Percentiles rank a stretch among this genome's conserved stretches.
phyloP scores from a whole-genome alignment of 1,284 basidiomycete species.

The Inonotus hispidus region DNA sequence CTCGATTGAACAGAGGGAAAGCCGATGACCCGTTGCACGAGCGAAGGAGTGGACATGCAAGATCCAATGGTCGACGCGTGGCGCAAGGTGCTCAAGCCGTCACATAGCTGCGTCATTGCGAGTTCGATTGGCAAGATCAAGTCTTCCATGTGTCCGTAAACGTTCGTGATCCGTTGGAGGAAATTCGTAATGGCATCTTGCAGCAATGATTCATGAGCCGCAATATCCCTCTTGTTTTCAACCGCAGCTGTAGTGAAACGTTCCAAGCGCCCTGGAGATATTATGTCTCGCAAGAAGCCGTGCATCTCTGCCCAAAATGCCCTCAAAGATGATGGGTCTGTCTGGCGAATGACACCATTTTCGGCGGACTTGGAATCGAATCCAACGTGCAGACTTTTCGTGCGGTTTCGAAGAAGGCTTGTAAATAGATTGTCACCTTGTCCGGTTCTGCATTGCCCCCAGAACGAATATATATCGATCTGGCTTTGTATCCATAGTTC shows the following conservation, averaged over 20 bases:
- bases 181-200: slow-evolving; percentile 34
- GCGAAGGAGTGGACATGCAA: not conserved
- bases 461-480: slow-evolving; percentile 24
- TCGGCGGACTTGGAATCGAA: not conserved
- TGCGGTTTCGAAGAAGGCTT: slow-evolving; percentile 37
- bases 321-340: slow-evolving; percentile 59
- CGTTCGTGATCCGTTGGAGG: slow-evolving; percentile 34
- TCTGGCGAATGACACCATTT: slow-evolving; percentile 25
- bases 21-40: not conserved
- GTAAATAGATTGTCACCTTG: slow-evolving; percentile 48
- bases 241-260: not conserved
- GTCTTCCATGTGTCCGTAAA: slow-evolving; percentile 52
- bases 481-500: slow-evolving; percentile 7
- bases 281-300: slow-evolving; percentile 60
- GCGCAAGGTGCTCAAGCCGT: slow-evolving; percentile 65
- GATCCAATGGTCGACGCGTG: slow-evolving; percentile 3
- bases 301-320: slow-evolving; percentile 80
- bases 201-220: slow-evolving; percentile 24
- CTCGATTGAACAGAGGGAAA: slow-evolving; percentile 8
- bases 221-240: not conserved
- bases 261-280: slow-evolving; percentile 27
- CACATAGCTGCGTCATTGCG: slow-evolving; percentile 61
- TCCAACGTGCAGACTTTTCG: slow-evolving; percentile 29
- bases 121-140: slow-evolving; percentile 62
- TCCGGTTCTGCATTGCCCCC: slow-evolving; percentile 63